phyloP scores from a whole-genome alignment of 441 rosid species.

The Pelargonium cotyledonis region DNA sequence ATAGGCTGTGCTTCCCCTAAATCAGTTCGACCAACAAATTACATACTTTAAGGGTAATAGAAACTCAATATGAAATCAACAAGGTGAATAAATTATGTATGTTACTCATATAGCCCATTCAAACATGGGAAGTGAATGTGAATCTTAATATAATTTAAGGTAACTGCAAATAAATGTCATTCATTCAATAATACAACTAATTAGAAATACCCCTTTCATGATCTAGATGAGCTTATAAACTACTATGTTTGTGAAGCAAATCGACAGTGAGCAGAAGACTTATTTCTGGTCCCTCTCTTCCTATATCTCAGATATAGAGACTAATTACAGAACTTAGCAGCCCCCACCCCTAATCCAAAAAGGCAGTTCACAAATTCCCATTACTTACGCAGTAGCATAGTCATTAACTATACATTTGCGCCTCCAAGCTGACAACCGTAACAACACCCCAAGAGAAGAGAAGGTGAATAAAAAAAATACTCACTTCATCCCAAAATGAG shows the following conservation, averaged over 20 bases:
- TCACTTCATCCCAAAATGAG: neutral
- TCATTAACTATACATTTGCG: neutral
- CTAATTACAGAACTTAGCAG: neutral
- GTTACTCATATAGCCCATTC: neutral
- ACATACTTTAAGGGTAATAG: neutral
- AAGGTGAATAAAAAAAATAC: too few species aligned
- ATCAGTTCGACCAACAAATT: constrained; percentile 19
- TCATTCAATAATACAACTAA: neutral
- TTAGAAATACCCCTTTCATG: neutral
- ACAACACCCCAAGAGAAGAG: too few species aligned
- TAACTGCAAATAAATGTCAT: neutral
- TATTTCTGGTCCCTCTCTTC: constrained; percentile 2
- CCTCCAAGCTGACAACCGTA: neutral
- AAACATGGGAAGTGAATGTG: neutral
- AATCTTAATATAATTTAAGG: neutral
- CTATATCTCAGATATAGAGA: neutral
- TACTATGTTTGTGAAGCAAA: neutral
- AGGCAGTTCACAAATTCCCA: neutral
- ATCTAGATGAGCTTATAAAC: neutral
- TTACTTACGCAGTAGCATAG: neutral
- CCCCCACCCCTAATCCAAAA: neutral
- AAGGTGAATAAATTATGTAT: neutral
- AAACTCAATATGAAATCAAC: neutral
- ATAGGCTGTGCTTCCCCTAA: constrained; percentile 93
- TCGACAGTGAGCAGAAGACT: neutral